Evolutionary conservation across 352 stramenopile species (phyloP).

Genomic region (Globisporangium nunn): DNA sequence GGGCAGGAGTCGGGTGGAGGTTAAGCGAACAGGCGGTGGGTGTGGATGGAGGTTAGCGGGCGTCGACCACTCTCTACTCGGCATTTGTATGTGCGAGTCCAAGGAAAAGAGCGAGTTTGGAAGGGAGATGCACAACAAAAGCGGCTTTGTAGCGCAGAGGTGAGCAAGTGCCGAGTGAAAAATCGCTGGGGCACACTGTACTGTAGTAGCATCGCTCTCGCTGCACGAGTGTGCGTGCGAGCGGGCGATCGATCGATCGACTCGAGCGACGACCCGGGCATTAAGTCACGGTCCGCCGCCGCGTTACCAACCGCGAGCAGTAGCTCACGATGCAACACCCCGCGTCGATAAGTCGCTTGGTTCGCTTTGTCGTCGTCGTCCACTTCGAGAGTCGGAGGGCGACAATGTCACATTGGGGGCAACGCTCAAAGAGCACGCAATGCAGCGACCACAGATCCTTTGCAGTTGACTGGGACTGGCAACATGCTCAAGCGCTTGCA

Average conservation of each 20-base stretch:
- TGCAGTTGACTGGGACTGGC: no score
- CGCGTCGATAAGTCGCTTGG: not conserved
- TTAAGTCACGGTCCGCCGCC: not conserved
- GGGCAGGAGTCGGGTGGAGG: no score
- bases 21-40: no score
- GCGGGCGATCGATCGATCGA: not conserved
- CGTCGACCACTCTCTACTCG: not conserved
- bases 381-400: no score
- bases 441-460: no score
- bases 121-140: not conserved
- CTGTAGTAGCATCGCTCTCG: not conserved
- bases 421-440: no score
- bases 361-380: no score
- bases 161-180: no score
- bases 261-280: not conserved
- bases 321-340: not conserved
- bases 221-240: not conserved
- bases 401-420: no score
- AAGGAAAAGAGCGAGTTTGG: not conserved
- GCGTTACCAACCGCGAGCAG: not conserved
- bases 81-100: not conserved
- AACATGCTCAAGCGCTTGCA: no score
- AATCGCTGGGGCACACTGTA: no score
- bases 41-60: no score
- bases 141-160: not conserved